Conservation (phyloP, 148 eudicot genomes). For the Heliamphora exappendiculata region DNA sequence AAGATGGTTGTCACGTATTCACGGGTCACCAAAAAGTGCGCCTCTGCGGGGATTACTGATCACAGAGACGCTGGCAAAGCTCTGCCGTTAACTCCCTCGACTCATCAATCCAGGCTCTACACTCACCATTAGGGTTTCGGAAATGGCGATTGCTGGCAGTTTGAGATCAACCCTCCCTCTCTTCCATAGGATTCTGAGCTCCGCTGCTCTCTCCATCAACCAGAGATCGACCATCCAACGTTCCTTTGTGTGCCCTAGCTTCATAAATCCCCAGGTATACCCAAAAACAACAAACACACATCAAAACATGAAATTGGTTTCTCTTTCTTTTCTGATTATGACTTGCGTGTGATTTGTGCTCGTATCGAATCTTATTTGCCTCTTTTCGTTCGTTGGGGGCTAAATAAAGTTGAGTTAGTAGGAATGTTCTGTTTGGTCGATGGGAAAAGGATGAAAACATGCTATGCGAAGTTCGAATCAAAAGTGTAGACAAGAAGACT, state of each 20-base stretch:
- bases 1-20: too few species aligned
- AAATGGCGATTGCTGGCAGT: slow-evolving; percentile 57
- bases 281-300: neutral
- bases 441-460: neutral
- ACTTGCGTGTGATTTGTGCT: neutral
- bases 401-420: neutral
- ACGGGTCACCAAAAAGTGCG: too few species aligned
- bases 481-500: neutral
- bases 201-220: slow-evolving; percentile 24
- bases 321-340: neutral
- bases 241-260: slow-evolving; percentile 19
- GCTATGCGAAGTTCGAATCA: neutral
- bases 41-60: too few species aligned
- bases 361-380: neutral
- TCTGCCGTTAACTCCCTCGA: too few species aligned
- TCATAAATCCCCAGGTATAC: slow-evolving; percentile 35
- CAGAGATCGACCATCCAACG: slow-evolving; percentile 29
- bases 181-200: slow-evolving; percentile 19
- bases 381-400: neutral
- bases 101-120: too few species aligned
- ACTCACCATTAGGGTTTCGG: too few species aligned
- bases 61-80: too few species aligned
- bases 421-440: neutral
- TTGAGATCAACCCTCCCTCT: slow-evolving; percentile 45
- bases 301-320: neutral